Evolutionary conservation across 2,329 filamentous ascomycete species (phyloP).

Genomic region (Pyrenophora graminea): DNA sequence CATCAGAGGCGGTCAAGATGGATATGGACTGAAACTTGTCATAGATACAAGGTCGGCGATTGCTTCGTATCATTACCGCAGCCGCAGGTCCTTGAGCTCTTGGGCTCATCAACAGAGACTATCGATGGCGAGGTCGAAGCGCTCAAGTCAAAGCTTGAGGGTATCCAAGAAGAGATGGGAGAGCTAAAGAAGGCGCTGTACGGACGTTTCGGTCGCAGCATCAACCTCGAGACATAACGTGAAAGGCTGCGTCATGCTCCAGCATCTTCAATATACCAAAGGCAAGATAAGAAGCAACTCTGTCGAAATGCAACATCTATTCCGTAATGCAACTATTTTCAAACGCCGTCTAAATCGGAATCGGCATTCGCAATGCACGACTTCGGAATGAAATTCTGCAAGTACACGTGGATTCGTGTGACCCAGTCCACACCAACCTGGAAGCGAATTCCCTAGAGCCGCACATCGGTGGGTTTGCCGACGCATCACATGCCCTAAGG

Average conservation of each 20-base stretch:
- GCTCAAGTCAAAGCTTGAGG: conserved; percentile 76
- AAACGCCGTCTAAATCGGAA: conserved; percentile 3
- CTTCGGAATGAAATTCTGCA: conserved; percentile 1
- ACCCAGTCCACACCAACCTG: background rate
- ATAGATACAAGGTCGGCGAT: conserved; percentile 94
- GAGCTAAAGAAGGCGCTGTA: conserved; percentile 90
- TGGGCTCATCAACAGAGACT: conserved; percentile 69
- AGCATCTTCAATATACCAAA: background rate
- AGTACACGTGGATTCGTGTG: background rate
- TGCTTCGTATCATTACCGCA: conserved; percentile 89
- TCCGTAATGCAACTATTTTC: background rate
- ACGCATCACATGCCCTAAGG: background rate
- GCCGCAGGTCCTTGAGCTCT: conserved; percentile 82
- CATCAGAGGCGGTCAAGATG: background rate
- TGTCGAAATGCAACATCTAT: background rate
- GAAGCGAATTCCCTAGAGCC: background rate
- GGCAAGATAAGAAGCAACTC: background rate
- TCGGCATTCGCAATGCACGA: conserved; percentile 6
- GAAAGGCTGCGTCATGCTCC: background rate
- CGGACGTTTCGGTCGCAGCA: conserved; percentile 91
- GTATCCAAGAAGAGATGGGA: conserved; percentile 83
- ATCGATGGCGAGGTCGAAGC: conserved; percentile 76
- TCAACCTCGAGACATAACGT: conserved; percentile 83
- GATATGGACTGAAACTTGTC: background rate
- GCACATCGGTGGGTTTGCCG: conserved; percentile 1